These are phyloP conservation scores for Trichoderma semiorbis DNA, from an alignment of 2,329 filamentous ascomycete genomes.

Conservation along the genomic window DNA sequence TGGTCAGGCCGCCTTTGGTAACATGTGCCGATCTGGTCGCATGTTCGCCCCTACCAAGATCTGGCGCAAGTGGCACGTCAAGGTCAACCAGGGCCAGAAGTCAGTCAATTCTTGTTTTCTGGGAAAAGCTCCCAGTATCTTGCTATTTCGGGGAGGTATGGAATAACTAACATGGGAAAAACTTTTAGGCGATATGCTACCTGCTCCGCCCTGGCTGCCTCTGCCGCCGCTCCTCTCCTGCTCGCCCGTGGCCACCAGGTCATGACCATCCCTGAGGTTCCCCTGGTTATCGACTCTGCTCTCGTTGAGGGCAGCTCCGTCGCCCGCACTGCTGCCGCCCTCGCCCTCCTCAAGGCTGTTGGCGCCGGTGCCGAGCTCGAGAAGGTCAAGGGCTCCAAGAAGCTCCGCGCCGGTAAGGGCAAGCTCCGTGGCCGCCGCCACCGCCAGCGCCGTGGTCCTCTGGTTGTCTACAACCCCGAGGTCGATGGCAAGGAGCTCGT, in stretches of 20 bases:
- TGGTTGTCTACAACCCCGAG: constrained; percentile 96
- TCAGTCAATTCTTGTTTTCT: constrained; percentile 42
- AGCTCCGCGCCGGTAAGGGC: constrained; percentile 97
- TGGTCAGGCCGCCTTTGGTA: constrained; percentile 99
- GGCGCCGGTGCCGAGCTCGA: constrained; percentile 87
- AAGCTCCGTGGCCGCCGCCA: constrained; percentile 96
- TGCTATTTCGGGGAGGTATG: neutral
- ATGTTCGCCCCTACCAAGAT: constrained; percentile 99
- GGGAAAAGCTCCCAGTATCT: neutral
- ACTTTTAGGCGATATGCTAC: constrained; percentile 83
- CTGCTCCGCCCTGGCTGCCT: constrained; percentile 94
- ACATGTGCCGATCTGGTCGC: constrained; percentile 99
- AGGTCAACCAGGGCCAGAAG: constrained; percentile 99
- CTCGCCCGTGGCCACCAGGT: constrained; percentile 97
- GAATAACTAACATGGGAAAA: constrained; percentile 24
- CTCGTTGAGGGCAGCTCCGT: constrained; percentile 77
- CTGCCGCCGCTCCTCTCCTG: constrained; percentile 89
- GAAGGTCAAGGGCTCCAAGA: constrained; percentile 95
- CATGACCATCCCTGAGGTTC: constrained; percentile 88
- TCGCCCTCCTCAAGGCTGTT: constrained; percentile 83
- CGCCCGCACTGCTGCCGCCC: constrained; percentile 83
- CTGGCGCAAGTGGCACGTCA: constrained; percentile 99
- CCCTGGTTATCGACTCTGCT: constrained; percentile 90
- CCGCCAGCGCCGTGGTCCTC: constrained; percentile 95
- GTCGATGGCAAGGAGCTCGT: constrained; percentile 92